These are phyloP conservation scores for Mycosphaerella sp. DNA, from an alignment of 2,329 filamentous ascomycete species.

Conservation along the genomic window DNA sequence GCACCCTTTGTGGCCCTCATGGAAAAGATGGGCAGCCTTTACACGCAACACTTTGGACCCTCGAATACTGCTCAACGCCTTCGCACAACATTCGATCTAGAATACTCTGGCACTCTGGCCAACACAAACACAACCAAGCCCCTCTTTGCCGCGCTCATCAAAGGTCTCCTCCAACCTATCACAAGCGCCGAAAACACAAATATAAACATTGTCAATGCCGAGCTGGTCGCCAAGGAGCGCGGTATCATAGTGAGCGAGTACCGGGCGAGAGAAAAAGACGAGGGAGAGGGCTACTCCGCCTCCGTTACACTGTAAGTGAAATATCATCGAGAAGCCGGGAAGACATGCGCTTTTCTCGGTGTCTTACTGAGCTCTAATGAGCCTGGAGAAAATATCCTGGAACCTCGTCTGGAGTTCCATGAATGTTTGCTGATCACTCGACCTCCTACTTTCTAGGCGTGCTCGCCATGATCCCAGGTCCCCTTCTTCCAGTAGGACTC, in stretches of 20 bases:
- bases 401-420: too few species aligned
- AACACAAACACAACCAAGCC: conserved; percentile 68
- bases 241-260: conserved; percentile 72
- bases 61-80: conserved; percentile 38
- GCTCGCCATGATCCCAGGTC: conserved; percentile 38
- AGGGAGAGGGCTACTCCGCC: conserved; percentile 58
- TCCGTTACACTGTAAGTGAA: conserved; percentile 55
- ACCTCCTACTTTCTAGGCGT: conserved; percentile 28
- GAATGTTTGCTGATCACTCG: too few species aligned
- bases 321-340: too few species aligned
- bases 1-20: conserved; percentile 70
- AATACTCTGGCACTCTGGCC: conserved; percentile 70
- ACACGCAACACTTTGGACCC: conserved; percentile 65
- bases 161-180: conserved; percentile 65
- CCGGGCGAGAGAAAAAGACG: conserved; percentile 51
- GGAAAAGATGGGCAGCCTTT: conserved; percentile 72
- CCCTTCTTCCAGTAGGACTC: conserved; percentile 25
- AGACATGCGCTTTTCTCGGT: too few species aligned
- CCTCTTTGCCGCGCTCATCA: conserved; percentile 70
- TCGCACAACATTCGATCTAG: conserved; percentile 65
- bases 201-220: conserved; percentile 78
- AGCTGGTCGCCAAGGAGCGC: conserved; percentile 66
- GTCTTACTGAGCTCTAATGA: too few species aligned
- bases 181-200: conserved; percentile 59
- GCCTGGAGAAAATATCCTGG: too few species aligned